Conservation (phyloP, 2,329 filamentous ascomycete genomes). For the Phoma sp. region DNA sequence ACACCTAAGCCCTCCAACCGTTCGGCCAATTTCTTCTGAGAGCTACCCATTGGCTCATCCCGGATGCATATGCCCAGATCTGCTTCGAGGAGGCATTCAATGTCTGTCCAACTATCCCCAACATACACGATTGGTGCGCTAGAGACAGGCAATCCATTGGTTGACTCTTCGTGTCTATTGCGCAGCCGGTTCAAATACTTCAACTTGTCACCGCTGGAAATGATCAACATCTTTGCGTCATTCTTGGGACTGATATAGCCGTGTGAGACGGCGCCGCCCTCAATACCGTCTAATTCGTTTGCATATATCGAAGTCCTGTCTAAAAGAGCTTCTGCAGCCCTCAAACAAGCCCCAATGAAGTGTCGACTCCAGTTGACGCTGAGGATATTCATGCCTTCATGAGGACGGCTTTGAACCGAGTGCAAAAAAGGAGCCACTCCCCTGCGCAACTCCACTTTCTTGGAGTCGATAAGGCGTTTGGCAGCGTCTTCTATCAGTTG, state of each 20-base stretch:
- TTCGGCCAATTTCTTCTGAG: slow-evolving; percentile 43
- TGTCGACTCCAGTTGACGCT: slow-evolving; percentile 57
- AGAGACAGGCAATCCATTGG: background rate
- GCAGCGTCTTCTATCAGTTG: slow-evolving; percentile 38
- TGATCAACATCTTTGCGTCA: slow-evolving; percentile 24
- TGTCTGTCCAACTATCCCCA: slow-evolving; percentile 57
- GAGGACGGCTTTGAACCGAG: slow-evolving; percentile 14
- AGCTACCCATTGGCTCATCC: slow-evolving; percentile 45
- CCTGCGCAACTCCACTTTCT: slow-evolving; percentile 44
- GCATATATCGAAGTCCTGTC: slow-evolving; percentile 18
- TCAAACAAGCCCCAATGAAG: slow-evolving; percentile 48
- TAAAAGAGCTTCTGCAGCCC: slow-evolving; percentile 4
- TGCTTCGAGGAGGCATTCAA: slow-evolving; percentile 52
- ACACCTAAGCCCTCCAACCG: slow-evolving; percentile 42
- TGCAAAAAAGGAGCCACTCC: slow-evolving; percentile 46
- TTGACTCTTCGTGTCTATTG: background rate
- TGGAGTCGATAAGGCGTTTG: slow-evolving; percentile 32
- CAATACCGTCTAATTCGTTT: slow-evolving; percentile 33
- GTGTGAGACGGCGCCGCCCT: slow-evolving; percentile 16
- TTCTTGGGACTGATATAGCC: slow-evolving; percentile 26
- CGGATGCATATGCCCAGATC: slow-evolving; percentile 56
- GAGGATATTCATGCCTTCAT: slow-evolving; percentile 42
- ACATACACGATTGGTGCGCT: slow-evolving; percentile 48
- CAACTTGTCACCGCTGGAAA: slow-evolving; percentile 52
- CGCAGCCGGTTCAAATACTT: slow-evolving; percentile 27